Evolutionary conservation across 2,329 filamentous ascomycete species (phyloP).

Genomic region (Aspergillus novoparasiticus): DNA sequence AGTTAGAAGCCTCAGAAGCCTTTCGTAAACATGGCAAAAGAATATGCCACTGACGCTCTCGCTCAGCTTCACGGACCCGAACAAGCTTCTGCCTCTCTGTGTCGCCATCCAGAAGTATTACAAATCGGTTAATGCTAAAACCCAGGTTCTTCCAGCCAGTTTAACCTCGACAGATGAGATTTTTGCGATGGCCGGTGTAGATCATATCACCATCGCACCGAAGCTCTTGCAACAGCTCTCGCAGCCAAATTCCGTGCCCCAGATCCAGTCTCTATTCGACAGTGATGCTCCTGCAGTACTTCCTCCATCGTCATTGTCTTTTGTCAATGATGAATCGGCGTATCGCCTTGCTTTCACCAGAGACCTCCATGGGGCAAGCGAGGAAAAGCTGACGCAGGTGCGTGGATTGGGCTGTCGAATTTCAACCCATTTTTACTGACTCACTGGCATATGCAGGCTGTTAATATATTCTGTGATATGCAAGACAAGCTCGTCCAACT

Average conservation of each 20-base stretch:
- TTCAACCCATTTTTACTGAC: not conserved
- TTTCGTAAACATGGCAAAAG: not conserved
- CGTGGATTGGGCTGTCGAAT: slow-evolving; percentile 11
- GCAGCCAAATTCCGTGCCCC: slow-evolving; percentile 38
- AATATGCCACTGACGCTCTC: not conserved
- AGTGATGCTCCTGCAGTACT: slow-evolving; percentile 14
- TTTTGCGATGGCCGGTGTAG: slow-evolving; percentile 59
- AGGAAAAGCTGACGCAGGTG: slow-evolving; percentile 53
- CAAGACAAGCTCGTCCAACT: slow-evolving; percentile 54
- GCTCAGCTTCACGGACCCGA: slow-evolving; percentile 29
- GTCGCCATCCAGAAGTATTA: slow-evolving; percentile 58
- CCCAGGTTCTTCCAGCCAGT: slow-evolving; percentile 59
- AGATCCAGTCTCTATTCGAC: slow-evolving; percentile 35
- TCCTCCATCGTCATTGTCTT: slow-evolving; percentile 24
- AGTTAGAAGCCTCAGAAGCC: not conserved
- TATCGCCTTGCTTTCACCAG: slow-evolving; percentile 57
- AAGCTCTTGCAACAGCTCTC: slow-evolving; percentile 53
- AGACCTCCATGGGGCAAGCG: slow-evolving; percentile 41
- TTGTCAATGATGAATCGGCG: slow-evolving; percentile 46
- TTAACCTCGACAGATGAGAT: slow-evolving; percentile 61
- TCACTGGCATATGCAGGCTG: slow-evolving; percentile 36
- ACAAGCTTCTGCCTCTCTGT: slow-evolving; percentile 50
- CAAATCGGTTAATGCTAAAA: slow-evolving; percentile 42
- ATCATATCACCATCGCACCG: slow-evolving; percentile 63
- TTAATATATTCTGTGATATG: slow-evolving; percentile 61